A percentile compares a stretch with the other conserved stretches of the same genome.
These are phyloP conservation scores for Hypoxylon rickii DNA, from an alignment of 495 filamentous ascomycete species.

Conservation along the genomic window DNA sequence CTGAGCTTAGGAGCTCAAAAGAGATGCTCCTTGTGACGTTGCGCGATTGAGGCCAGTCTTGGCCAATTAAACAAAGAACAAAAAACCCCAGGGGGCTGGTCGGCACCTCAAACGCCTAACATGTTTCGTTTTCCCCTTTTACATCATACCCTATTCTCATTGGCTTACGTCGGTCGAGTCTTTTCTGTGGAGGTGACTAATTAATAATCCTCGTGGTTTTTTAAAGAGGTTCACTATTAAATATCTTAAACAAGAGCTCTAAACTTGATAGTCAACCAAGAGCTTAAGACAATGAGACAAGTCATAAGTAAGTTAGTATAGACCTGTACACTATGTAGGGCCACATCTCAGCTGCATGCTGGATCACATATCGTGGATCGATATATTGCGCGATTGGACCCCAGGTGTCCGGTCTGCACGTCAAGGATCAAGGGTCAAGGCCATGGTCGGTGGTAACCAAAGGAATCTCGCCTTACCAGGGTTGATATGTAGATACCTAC, in stretches of 20 bases:
- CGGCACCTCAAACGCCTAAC: conserved; percentile 35
- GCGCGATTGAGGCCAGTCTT: not conserved
- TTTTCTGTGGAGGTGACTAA: conserved; percentile 6
- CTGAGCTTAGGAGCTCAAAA: too few species aligned
- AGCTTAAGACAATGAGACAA: conserved; percentile 6
- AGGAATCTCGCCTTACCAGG: conserved; percentile 15
- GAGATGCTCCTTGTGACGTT: too few species aligned
- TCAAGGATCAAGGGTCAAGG: too few species aligned
- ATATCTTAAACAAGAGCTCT: conserved; percentile 2
- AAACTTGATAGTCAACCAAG: not conserved
- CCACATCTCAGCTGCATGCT: too few species aligned
- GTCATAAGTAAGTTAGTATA: conserved; percentile 7
- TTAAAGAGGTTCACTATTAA: too few species aligned
- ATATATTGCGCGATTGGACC: too few species aligned
- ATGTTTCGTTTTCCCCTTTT: conserved; percentile 36
- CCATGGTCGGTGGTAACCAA: conserved; percentile 1
- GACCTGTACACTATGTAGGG: too few species aligned
- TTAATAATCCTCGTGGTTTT: not conserved
- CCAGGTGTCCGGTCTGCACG: too few species aligned
- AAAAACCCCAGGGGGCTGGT: conserved; percentile 15
- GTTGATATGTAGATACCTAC: not conserved
- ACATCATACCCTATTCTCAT: conserved; percentile 24
- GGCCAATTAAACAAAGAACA: conserved; percentile 20
- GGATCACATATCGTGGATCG: too few species aligned
- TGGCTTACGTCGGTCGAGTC: conserved; percentile 15